Evolutionary conservation across 164 flowering plant genomes (phyloP).

Genomic region (Kalanchoe fedtschenkoi): DNA sequence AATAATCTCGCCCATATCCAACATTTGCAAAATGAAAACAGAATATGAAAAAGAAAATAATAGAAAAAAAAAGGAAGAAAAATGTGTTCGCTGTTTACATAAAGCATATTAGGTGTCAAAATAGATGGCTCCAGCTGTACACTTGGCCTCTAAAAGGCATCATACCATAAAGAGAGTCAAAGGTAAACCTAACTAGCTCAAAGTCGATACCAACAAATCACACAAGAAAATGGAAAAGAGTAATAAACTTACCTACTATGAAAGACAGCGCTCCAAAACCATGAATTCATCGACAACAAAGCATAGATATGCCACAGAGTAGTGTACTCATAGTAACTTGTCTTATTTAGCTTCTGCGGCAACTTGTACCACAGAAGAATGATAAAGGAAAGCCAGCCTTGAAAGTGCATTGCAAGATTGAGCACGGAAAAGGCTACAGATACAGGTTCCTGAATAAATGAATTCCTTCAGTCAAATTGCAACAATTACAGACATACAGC

Average conservation of each 20-base stretch:
- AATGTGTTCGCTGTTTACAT: no score
- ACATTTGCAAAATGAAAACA: not conserved
- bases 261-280: conserved; percentile 90
- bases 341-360: conserved; percentile 50
- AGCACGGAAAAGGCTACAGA: conserved; percentile 76
- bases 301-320: conserved; percentile 79
- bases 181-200: not conserved
- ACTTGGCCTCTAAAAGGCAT: not conserved
- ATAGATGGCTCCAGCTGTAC: not conserved
- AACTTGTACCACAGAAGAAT: conserved; percentile 72
- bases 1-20: not conserved
- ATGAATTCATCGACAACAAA: conserved; percentile 68
- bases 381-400: conserved; percentile 86
- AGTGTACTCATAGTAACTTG: conserved; percentile 66
- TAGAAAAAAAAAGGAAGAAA: not conserved
- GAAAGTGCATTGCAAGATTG: conserved; percentile 78
- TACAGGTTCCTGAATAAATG: conserved; percentile 11
- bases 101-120: no score
- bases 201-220: not conserved
- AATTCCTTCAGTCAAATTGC: not conserved
- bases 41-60: not conserved
- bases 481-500: not conserved
- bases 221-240: not conserved
- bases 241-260: conserved; percentile 58
- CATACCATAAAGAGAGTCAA: no score